Evolutionary conservation across 371 early-diverging fungal species (phyloP).

Genomic region (Rhizopus stolonifer): DNA sequence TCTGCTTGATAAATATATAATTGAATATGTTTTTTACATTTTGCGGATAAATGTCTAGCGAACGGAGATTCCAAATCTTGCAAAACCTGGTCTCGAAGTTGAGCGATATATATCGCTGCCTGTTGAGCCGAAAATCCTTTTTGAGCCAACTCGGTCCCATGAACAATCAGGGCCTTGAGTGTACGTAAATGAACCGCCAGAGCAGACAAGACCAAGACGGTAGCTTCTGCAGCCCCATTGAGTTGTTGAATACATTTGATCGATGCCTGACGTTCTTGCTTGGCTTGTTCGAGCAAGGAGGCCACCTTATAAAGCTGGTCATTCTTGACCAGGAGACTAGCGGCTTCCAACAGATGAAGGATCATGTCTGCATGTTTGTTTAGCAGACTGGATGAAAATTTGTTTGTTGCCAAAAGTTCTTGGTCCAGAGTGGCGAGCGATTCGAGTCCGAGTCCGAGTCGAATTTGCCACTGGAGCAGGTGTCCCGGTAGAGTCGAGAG

Average conservation of each 20-base stretch:
- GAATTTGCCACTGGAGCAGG: conserved; percentile 32
- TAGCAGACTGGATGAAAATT: conserved; percentile 29
- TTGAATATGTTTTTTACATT: conserved; percentile 23
- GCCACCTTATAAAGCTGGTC: conserved; percentile 6
- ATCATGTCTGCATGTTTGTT: conserved; percentile 25
- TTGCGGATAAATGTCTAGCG: conserved; percentile 8
- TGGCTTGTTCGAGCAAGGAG: conserved; percentile 18
- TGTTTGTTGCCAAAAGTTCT: background rate
- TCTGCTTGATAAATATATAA: conserved; percentile 26
- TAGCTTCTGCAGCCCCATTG: conserved; percentile 19
- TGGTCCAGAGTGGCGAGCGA: conserved; percentile 4
- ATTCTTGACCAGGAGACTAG: conserved; percentile 9
- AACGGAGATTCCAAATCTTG: conserved; percentile 23
- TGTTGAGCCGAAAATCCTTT: conserved; percentile 11
- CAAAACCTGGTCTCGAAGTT: conserved; percentile 22
- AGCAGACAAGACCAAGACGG: conserved; percentile 26
- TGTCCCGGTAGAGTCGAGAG: conserved; percentile 22
- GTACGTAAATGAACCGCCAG: conserved; percentile 29
- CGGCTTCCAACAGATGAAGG: conserved; percentile 22
- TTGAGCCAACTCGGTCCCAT: conserved; percentile 2
- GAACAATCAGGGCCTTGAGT: conserved; percentile 17
- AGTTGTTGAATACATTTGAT: conserved; percentile 29
- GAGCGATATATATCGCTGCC: conserved; percentile 20
- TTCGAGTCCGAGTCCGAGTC: conserved; percentile 27
- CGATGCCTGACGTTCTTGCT: conserved; percentile 22